These are phyloP conservation scores for Drosera capensis DNA, from an alignment of 148 eudicot genomes.

Conservation along the genomic window DNA sequence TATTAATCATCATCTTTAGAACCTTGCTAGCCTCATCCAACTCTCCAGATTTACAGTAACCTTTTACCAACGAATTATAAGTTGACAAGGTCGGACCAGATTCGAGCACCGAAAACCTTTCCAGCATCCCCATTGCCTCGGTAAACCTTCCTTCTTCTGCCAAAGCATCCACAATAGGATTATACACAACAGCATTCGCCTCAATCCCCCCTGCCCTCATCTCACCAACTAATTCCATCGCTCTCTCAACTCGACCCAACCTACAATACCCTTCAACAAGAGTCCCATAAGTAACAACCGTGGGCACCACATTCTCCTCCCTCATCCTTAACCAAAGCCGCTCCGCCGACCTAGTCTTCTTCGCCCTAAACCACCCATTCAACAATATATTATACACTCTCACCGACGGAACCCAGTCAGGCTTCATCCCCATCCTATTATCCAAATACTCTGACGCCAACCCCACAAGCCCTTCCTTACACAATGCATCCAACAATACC, in stretches of 20 bases:
- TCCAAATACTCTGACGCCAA: constrained; percentile 41
- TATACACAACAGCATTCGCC: constrained; percentile 44
- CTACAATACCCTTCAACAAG: constrained; percentile 56
- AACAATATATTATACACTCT: constrained; percentile 43
- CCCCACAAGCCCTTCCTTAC: constrained; percentile 50
- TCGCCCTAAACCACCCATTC: constrained; percentile 45
- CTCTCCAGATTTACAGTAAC: constrained; percentile 71
- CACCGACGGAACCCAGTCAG: constrained; percentile 36
- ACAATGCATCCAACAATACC: constrained; percentile 48
- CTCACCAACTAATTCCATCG: constrained; percentile 41
- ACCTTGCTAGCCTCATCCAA: constrained; percentile 52
- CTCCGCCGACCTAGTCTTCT: constrained; percentile 30
- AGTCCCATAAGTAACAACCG: constrained; percentile 46
- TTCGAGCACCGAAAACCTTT: constrained; percentile 47
- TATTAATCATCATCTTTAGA: constrained; percentile 56
- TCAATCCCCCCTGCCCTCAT: constrained; percentile 43
- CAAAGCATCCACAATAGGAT: constrained; percentile 46
- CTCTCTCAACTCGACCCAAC: constrained; percentile 39
- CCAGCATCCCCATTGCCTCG: constrained; percentile 68
- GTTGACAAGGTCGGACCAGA: constrained; percentile 54
- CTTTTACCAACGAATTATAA: constrained; percentile 58
- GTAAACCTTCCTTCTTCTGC: constrained; percentile 50
- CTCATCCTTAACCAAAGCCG: constrained; percentile 40
- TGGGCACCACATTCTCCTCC: constrained; percentile 26
- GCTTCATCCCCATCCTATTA: constrained; percentile 18